These are phyloP conservation scores for Russula sp. DNA, from an alignment of 768 basidiomycete species.

Conservation along the genomic window DNA sequence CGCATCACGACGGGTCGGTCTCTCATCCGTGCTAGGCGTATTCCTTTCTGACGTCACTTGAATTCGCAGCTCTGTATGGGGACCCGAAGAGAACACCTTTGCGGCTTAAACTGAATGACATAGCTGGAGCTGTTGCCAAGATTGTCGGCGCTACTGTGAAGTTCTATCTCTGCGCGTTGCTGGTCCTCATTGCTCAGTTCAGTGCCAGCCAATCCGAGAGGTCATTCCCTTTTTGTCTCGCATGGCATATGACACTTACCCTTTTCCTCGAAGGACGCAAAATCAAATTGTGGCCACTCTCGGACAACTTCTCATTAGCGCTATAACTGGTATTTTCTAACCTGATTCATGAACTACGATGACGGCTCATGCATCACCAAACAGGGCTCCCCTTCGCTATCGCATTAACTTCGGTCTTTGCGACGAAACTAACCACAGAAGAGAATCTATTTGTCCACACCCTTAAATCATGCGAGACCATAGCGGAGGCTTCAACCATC, in stretches of 20 bases:
- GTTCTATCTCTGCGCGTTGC: conserved; percentile 69
- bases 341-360: background rate
- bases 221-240: too few species aligned
- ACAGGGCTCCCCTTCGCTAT: conserved; percentile 89
- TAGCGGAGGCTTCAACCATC: conserved; percentile 95
- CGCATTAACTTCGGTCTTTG: conserved; percentile 92
- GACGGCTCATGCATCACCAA: background rate
- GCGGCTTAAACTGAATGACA: conserved; percentile 83
- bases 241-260: too few species aligned
- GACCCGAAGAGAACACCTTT: conserved; percentile 88
- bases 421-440: conserved; percentile 93
- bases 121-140: conserved; percentile 94
- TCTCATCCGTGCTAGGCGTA: background rate
- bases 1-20: conserved; percentile 95
- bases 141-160: conserved; percentile 77
- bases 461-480: conserved; percentile 94
- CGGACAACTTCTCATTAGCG: conserved; percentile 3
- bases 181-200: conserved; percentile 93
- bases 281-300: too few species aligned
- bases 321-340: background rate
- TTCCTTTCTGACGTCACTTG: background rate
- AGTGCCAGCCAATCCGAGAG: conserved; percentile 25
- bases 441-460: conserved; percentile 94
- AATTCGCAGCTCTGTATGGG: conserved; percentile 62
- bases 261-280: too few species aligned